These are phyloP conservation scores for Stachybotrys chartarum DNA, from an alignment of 2,329 filamentous ascomycete genomes.

Conservation along the genomic window DNA sequence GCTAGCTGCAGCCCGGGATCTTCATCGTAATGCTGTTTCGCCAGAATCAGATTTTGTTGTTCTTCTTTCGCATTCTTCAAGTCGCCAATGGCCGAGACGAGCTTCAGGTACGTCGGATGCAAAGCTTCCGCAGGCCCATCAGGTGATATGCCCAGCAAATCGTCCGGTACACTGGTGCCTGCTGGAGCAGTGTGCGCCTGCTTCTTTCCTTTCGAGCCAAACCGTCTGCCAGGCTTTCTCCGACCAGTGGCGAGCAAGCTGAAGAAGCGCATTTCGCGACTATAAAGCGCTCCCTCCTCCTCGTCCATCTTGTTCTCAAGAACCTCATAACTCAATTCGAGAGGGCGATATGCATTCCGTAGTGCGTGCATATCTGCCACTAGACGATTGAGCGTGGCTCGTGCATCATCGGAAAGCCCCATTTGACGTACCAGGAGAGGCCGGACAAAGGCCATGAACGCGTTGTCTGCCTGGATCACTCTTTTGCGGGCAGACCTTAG, in stretches of 20 bases:
- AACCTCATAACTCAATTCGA: slow-evolving; percentile 28
- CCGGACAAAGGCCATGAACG: slow-evolving; percentile 30
- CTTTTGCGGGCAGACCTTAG: slow-evolving; percentile 21
- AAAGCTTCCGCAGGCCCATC: slow-evolving; percentile 28
- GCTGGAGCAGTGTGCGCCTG: neutral
- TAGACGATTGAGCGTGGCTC: slow-evolving; percentile 17
- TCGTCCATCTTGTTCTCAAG: slow-evolving; percentile 26
- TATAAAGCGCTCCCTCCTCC: slow-evolving; percentile 25
- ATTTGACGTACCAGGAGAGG: slow-evolving; percentile 24
- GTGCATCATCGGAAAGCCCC: slow-evolving; percentile 10
- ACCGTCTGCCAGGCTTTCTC: slow-evolving; percentile 6
- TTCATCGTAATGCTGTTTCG: slow-evolving; percentile 29
- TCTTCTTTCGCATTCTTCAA: slow-evolving; percentile 40
- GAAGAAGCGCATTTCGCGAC: slow-evolving; percentile 30
- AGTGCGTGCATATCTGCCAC: slow-evolving; percentile 28
- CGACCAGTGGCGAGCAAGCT: slow-evolving; percentile 25
- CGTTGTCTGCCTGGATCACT: slow-evolving; percentile 30
- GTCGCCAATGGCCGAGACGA: slow-evolving; percentile 36
- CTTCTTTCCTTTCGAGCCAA: slow-evolving; percentile 1
- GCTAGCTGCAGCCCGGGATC: slow-evolving; percentile 24
- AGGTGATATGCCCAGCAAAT: slow-evolving; percentile 26
- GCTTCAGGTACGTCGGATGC: slow-evolving; percentile 39
- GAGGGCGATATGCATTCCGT: slow-evolving; percentile 28
- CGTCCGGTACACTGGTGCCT: slow-evolving; percentile 20
- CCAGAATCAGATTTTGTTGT: slow-evolving; percentile 33